Percentiles rank a stretch among this genome's conserved stretches.
Evolutionary conservation across 345 rosid species (phyloP).

Genomic region (Linum trigynum): DNA sequence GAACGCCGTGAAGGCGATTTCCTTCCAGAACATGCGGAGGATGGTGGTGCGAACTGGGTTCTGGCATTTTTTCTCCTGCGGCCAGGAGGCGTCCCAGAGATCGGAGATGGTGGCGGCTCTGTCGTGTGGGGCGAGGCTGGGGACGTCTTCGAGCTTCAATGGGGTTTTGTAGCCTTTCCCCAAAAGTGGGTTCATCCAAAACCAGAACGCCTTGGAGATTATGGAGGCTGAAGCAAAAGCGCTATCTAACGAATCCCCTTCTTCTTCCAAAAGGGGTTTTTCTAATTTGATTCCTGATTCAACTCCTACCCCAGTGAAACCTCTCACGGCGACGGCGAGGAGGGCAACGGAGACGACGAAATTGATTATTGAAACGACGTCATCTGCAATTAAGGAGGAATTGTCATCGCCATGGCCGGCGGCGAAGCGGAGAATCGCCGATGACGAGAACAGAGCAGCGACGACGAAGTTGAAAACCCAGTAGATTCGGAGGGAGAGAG

Average conservation of each 20-base stretch:
- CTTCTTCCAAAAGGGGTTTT: slow-evolving; percentile 26
- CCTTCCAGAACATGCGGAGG: slow-evolving; percentile 69
- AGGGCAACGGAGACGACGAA: slow-evolving; percentile 50
- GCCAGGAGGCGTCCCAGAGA: slow-evolving; percentile 64
- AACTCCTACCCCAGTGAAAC: slow-evolving; percentile 50
- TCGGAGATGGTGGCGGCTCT: slow-evolving; percentile 65
- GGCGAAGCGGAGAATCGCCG: slow-evolving; percentile 45
- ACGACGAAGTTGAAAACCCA: slow-evolving; percentile 45
- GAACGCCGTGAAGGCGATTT: slow-evolving; percentile 59
- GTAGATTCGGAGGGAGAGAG: slow-evolving; percentile 50
- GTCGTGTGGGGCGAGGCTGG: slow-evolving; percentile 67
- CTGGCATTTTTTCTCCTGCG: slow-evolving; percentile 42
- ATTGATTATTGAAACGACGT: slow-evolving; percentile 38
- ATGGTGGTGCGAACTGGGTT: slow-evolving; percentile 66
- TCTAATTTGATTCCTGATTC: slow-evolving; percentile 17
- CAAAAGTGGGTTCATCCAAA: slow-evolving; percentile 87
- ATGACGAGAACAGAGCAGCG: slow-evolving; percentile 35
- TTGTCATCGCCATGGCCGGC: slow-evolving; percentile 13
- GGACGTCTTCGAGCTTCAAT: slow-evolving; percentile 57
- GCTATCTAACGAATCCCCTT: slow-evolving; percentile 32
- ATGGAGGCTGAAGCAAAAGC: slow-evolving; percentile 65
- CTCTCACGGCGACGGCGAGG: slow-evolving; percentile 45
- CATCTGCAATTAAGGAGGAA: slow-evolving; percentile 39
- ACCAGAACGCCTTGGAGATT: slow-evolving; percentile 62
- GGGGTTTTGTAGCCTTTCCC: slow-evolving; percentile 74